Conservation (phyloP, 768 basidiomycete species). For the Pulveroboletus sp. region DNA sequence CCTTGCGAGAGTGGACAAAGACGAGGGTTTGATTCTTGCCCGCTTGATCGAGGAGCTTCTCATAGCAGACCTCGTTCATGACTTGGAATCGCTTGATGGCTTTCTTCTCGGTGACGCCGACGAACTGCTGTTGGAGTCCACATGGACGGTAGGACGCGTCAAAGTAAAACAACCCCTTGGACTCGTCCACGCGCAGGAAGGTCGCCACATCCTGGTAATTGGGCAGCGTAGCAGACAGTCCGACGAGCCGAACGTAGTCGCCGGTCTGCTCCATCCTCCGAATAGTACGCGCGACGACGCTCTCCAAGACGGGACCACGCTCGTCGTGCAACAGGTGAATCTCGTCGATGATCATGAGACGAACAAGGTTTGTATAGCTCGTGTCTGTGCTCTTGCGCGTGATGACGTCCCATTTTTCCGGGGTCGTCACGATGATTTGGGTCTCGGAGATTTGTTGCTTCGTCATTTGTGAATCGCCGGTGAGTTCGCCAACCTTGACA, state of each 20-base stretch:
- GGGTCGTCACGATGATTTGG: constrained; percentile 97
- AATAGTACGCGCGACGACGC: constrained; percentile 85
- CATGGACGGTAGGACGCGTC: constrained; percentile 93
- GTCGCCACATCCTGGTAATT: constrained; percentile 98
- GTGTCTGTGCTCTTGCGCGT: constrained; percentile 97
- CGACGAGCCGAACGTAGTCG: constrained; percentile 91
- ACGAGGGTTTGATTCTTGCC: constrained; percentile 90
- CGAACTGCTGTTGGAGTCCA: constrained; percentile 92
- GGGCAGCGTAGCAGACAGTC: constrained; percentile 94
- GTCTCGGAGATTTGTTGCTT: constrained; percentile 96
- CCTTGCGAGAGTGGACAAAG: constrained; percentile 98
- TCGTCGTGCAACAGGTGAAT: constrained; percentile 98
- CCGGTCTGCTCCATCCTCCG: constrained; percentile 91
- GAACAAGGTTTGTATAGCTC: constrained; percentile 93
- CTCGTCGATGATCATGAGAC: constrained; percentile 96
- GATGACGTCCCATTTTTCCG: constrained; percentile 99
- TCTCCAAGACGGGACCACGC: constrained; percentile 94
- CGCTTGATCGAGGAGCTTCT: constrained; percentile 92
- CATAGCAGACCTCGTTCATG: constrained; percentile 99
- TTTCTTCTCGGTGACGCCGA: constrained; percentile 98
- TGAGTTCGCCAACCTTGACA: constrained; percentile 90
- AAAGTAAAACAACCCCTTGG: constrained; percentile 94
- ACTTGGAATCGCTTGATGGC: constrained; percentile 98
- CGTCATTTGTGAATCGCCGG: constrained; percentile 96
- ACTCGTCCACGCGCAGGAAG: constrained; percentile 91